Evolutionary conservation across 2,329 filamentous ascomycete species (phyloP).

Genomic region (Sclerotinia glacialis): DNA sequence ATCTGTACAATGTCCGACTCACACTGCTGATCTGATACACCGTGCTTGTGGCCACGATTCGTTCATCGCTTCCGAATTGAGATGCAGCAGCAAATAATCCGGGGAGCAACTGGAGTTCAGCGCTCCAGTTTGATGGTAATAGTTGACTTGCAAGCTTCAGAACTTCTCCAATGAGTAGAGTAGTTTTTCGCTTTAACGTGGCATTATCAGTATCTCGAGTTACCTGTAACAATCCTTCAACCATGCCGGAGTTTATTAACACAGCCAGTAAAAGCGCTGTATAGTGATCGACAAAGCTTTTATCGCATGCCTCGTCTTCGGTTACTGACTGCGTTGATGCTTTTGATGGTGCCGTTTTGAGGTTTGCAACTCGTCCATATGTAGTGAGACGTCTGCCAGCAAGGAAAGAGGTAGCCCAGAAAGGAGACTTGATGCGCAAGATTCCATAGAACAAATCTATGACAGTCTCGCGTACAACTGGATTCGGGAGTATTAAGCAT

Average conservation of each 20-base stretch:
- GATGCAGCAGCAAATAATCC: constrained; percentile 77
- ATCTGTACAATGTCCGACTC: constrained; percentile 85
- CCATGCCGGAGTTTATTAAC: constrained; percentile 76
- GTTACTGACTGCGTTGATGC: constrained; percentile 49
- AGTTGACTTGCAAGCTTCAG: constrained; percentile 85
- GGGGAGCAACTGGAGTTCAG: constrained; percentile 81
- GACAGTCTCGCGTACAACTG: constrained; percentile 66
- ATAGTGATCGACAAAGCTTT: constrained; percentile 91
- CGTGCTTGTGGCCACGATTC: constrained; percentile 80
- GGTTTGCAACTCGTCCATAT: constrained; percentile 87
- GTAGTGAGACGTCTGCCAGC: constrained; percentile 90
- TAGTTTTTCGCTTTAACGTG: constrained; percentile 80
- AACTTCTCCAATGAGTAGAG: constrained; percentile 84
- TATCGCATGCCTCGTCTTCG: constrained; percentile 66
- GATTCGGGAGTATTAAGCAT: constrained; percentile 58
- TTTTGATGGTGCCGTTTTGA: constrained; percentile 59
- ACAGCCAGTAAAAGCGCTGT: constrained; percentile 83
- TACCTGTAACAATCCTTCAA: constrained; percentile 59
- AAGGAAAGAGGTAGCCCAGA: constrained; percentile 94
- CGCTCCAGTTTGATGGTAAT: constrained; percentile 77
- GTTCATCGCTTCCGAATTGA: constrained; percentile 65
- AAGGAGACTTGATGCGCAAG: constrained; percentile 84
- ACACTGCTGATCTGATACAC: constrained; percentile 99
- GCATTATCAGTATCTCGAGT: constrained; percentile 67
- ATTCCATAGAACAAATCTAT: constrained; percentile 80